phyloP scores from a whole-genome alignment of 2,329 filamentous ascomycete species.

The Monosporascus sp. region DNA sequence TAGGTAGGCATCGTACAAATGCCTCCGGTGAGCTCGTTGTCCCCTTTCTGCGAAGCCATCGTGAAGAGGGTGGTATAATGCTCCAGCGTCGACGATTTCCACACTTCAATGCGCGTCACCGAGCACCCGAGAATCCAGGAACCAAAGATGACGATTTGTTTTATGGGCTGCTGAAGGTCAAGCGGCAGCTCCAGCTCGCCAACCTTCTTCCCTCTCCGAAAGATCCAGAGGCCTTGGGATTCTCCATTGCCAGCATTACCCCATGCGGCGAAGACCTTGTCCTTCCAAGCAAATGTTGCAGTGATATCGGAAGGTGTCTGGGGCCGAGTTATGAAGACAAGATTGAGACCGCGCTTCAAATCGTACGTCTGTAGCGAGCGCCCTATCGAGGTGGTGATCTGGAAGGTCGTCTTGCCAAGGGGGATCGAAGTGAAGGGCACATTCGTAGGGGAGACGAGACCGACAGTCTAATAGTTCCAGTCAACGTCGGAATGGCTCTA shows the following conservation, averaged over 20 bases:
- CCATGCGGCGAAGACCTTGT: slow-evolving; percentile 86
- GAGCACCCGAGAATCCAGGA: slow-evolving; percentile 85
- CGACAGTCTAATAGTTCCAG: slow-evolving; percentile 63
- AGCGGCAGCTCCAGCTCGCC: slow-evolving; percentile 65
- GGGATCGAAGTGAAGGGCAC: slow-evolving; percentile 89
- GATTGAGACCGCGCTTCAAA: slow-evolving; percentile 78
- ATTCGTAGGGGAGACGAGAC: slow-evolving; percentile 82
- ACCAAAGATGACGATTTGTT: slow-evolving; percentile 76
- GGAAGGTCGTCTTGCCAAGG: slow-evolving; percentile 89
- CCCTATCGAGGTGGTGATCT: slow-evolving; percentile 93
- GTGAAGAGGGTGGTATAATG: slow-evolving; percentile 82
- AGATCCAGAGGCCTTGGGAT: slow-evolving; percentile 75
- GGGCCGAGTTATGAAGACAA: slow-evolving; percentile 88
- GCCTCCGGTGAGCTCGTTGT: slow-evolving; percentile 68
- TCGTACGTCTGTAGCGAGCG: slow-evolving; percentile 93
- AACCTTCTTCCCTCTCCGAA: slow-evolving; percentile 82
- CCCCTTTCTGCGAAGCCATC: slow-evolving; percentile 48
- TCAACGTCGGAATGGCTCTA: slow-evolving; percentile 2
- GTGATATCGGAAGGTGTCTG: slow-evolving; percentile 84
- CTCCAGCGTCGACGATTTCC: slow-evolving; percentile 77
- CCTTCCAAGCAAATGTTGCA: slow-evolving; percentile 81
- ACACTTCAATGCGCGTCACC: slow-evolving; percentile 73
- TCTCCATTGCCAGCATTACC: slow-evolving; percentile 52
- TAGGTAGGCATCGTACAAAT: slow-evolving; percentile 89
- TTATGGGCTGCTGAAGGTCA: slow-evolving; percentile 64